Evolutionary conservation across 208 protist genomes (phyloP).

Genomic region (Leishmania major): DNA sequence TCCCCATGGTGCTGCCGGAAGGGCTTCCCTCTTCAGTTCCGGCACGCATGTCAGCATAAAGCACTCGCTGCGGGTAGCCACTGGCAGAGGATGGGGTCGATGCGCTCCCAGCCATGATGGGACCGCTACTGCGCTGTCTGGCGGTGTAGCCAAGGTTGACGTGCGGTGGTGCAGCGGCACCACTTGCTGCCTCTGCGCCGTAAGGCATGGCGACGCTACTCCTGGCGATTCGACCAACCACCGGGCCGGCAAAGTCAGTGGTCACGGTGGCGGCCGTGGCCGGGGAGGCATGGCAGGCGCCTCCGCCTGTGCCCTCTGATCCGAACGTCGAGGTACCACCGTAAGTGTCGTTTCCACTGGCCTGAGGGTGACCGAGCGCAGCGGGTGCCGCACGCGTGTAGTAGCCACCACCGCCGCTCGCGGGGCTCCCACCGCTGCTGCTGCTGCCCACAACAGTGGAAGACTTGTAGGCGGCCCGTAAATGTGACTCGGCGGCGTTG

Average conservation of each 20-base stretch:
- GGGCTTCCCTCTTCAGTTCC: neutral
- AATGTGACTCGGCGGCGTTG: constrained; percentile 47
- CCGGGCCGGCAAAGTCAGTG: constrained; percentile 1
- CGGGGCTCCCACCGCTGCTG: neutral
- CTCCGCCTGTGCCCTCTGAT: neutral
- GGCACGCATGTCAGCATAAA: neutral
- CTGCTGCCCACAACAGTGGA: constrained; percentile 7
- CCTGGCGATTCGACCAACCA: neutral
- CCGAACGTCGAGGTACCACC: neutral
- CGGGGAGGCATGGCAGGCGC: neutral
- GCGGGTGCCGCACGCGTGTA: neutral
- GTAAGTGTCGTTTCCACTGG: neutral
- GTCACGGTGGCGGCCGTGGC: neutral
- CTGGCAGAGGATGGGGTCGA: constrained; percentile 2
- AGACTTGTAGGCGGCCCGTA: constrained; percentile 20
- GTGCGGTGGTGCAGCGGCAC: constrained; percentile 17
- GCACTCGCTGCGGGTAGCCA: neutral
- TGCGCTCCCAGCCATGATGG: neutral
- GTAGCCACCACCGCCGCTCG: neutral
- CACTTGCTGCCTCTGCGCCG: neutral
- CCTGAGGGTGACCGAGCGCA: neutral
- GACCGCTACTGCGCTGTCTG: neutral
- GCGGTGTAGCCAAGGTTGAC: constrained; percentile 22
- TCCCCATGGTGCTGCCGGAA: neutral
- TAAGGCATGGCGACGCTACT: neutral